Base-by-base conservation (phyloP, 1,139 yeast species). In the Nakaseomyces nivariensis region DNA sequence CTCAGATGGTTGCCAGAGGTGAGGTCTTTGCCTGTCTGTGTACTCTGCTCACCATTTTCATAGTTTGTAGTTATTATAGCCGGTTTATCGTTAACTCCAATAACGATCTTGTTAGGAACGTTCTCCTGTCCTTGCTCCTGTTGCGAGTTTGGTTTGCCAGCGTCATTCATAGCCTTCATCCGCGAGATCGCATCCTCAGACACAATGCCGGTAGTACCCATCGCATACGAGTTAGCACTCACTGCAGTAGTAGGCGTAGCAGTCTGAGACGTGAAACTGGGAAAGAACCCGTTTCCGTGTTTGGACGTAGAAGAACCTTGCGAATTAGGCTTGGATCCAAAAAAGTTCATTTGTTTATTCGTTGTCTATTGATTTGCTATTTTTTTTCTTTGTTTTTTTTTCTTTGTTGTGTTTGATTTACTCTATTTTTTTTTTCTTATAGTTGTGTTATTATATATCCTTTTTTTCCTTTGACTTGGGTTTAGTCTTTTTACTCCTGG, bases 231-330 rank as follows among this genome's bases (percentile, higher is more conserved):
- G 51, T 75, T 75, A 55, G 76, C 76, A 45, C 82, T 73, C 10
- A 82, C 67, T 0, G 89, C 88, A 3, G 86, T 82, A 3, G 90
- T 81, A 22, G 90, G 89, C 5, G 66, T 62, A 25, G 67, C 67
- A 5, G 66, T 60, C 41, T 63, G 67, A n/a, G 60, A 54, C 5
- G 64, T 54, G 43, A 64, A 58, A 41, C 57, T 61, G 2, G 67
- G 67, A 34, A 62, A 59, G 46, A 62, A 59, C 22, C 62, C 64
- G 31, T 52, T 53, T 7, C 56, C 51, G 26, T 45, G 40, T n/a
- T 50, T 49, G 9, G 46, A 42, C 24, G 43, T 48, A n/a, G 45
- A 41, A 33, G 51, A 48, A 22, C 47, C 48, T 45, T 38, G 31
- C 22, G 29, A 47, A 37, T 40, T 46, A 45, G 38, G 53, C 38